A percentile compares a stretch with the other conserved stretches of the same genome.
These are phyloP conservation scores for Pseudophaeomoniella oleicola DNA, from an alignment of 2,329 filamentous ascomycete species.

Conservation along the genomic window DNA sequence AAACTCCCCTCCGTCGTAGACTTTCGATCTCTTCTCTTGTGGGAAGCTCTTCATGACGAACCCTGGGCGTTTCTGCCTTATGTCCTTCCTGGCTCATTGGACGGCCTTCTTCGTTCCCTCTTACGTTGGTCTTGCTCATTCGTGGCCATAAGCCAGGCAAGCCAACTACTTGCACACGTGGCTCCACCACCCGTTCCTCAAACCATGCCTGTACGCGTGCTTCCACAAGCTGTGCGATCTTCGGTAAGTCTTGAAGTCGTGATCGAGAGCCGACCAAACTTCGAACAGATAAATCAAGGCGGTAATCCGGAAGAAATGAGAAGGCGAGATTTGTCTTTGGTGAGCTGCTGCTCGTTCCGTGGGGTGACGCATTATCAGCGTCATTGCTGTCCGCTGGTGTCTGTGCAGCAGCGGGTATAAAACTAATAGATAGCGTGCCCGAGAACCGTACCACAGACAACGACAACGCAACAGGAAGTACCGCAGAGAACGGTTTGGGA, in stretches of 20 bases:
- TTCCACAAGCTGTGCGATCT: conserved; percentile 52
- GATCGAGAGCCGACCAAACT: conserved; percentile 49
- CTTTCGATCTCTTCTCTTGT: neutral
- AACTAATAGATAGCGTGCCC: conserved; percentile 83
- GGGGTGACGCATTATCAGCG: conserved; percentile 12
- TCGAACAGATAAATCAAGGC: conserved; percentile 49
- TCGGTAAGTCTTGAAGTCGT: conserved; percentile 50
- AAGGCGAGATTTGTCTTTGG: conserved; percentile 80
- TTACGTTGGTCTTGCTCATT: conserved; percentile 33
- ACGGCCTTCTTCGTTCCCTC: conserved; percentile 24
- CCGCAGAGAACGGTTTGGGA: conserved; percentile 74
- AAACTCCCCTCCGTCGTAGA: neutral
- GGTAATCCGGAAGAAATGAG: conserved; percentile 59
- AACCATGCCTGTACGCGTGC: conserved; percentile 52
- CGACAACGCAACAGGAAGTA: conserved; percentile 79
- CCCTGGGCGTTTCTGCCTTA: neutral
- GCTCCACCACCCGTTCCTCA: conserved; percentile 51
- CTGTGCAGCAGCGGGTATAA: conserved; percentile 54
- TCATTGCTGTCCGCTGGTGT: conserved; percentile 7
- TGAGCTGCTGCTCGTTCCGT: conserved; percentile 29
- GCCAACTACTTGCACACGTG: conserved; percentile 50
- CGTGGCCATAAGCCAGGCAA: conserved; percentile 48
- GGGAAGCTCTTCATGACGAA: neutral
- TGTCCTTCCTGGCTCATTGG: conserved; percentile 7
- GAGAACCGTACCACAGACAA: conserved; percentile 91